Percentiles rank a stretch among this genome's conserved stretches.
Conservation (phyloP, 2,329 filamentous ascomycete genomes). For the Sclerotinia minor region DNA sequence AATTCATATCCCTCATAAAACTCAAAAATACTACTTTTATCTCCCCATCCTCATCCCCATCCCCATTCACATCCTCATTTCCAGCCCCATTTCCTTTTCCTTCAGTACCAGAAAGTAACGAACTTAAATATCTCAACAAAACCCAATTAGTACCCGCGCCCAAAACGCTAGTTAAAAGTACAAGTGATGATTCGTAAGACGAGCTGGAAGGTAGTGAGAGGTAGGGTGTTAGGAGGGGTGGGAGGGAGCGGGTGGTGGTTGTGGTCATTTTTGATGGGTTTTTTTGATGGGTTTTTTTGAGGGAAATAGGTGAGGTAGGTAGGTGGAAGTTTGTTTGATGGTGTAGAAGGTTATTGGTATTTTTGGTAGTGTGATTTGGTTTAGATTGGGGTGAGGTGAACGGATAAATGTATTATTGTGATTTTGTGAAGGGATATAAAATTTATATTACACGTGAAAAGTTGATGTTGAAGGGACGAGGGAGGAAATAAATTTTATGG, state of each 20-base stretch:
- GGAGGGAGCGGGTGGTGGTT: slow-evolving; percentile 41
- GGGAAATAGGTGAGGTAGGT: no score
- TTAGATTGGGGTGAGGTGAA: neutral
- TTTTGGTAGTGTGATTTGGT: neutral
- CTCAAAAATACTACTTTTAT: slow-evolving; percentile 72
- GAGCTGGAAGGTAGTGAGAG: slow-evolving; percentile 52
- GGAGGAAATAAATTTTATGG: slow-evolving; percentile 8
- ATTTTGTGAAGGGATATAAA: neutral
- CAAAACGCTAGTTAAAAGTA: slow-evolving; percentile 67
- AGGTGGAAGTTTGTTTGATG: neutral
- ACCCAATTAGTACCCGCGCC: slow-evolving; percentile 68
- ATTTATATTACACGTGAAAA: slow-evolving; percentile 10
- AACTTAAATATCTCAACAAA: slow-evolving; percentile 54
- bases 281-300: neutral
- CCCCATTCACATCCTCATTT: neutral
- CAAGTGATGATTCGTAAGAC: slow-evolving; percentile 53
- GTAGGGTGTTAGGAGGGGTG: slow-evolving; percentile 65
- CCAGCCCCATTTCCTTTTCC: neutral
- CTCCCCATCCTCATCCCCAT: slow-evolving; percentile 31
- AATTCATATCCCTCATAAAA: slow-evolving; percentile 74
- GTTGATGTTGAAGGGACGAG: neutral
- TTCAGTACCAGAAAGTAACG: slow-evolving; percentile 21
- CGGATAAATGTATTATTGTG: neutral
- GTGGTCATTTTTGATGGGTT: no score
- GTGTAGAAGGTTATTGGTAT: neutral